Evolutionary conservation across 768 basidiomycete species (phyloP).

Genomic region (Pisolithus orientalis): DNA sequence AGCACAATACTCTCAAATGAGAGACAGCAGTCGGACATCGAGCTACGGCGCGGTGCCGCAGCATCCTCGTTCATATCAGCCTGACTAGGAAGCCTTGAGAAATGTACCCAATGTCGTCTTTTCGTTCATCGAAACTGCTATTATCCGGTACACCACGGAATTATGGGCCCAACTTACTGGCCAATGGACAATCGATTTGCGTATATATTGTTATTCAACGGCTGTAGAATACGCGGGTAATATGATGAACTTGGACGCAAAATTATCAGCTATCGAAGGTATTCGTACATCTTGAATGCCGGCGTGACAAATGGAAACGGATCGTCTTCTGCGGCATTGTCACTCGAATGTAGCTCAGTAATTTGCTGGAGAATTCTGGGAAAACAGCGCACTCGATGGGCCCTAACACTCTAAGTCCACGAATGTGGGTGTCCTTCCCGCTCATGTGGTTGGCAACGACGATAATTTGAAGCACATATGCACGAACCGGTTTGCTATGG

Average conservation of each 20-base stretch:
- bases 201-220: conserved; percentile 11
- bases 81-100: conserved; percentile 10
- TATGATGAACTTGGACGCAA: conserved; percentile 9
- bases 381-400: conserved; percentile 59
- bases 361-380: neutral
- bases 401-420: conserved; percentile 84
- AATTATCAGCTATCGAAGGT: conserved; percentile 47
- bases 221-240: conserved; percentile 23
- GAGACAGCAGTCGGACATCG: conserved; percentile 11
- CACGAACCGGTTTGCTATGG: conserved; percentile 75
- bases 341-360: conserved; percentile 24
- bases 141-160: conserved; percentile 3
- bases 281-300: conserved; percentile 72
- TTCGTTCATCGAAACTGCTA: conserved; percentile 1
- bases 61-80: conserved; percentile 25
- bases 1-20: conserved; percentile 23
- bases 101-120: neutral
- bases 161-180: neutral
- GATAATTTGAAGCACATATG: conserved; percentile 86
- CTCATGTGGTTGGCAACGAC: conserved; percentile 95
- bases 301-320: conserved; percentile 63
- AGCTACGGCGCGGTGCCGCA: conserved; percentile 22
- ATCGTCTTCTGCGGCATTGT: conserved; percentile 52
- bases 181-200: conserved; percentile 4
- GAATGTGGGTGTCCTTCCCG: conserved; percentile 97